Evolutionary conservation across 2,329 filamentous ascomycete genomes (phyloP).

Genomic region (Aspergillus pseudoterreus): DNA sequence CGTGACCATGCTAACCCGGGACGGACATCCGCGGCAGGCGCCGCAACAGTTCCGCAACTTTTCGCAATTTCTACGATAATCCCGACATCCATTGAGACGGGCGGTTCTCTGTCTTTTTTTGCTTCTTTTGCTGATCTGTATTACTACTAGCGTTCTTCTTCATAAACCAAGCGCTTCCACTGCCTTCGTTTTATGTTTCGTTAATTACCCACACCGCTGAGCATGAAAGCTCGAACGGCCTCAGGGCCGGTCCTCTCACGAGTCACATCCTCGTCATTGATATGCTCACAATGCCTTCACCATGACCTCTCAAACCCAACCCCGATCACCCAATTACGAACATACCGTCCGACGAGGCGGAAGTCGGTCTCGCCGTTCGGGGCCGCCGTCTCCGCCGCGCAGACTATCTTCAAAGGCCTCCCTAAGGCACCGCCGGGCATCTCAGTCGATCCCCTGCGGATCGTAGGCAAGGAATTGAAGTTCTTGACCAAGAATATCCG

Average conservation of each 20-base stretch:
- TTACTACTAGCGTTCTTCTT: neutral
- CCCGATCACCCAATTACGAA: conserved; percentile 27
- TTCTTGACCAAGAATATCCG: conserved; percentile 91
- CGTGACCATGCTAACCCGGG: neutral
- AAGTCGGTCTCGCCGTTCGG: conserved; percentile 40
- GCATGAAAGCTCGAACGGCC: conserved; percentile 39
- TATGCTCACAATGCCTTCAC: conserved; percentile 41
- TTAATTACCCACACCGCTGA: conserved; percentile 15
- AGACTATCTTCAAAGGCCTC: conserved; percentile 44
- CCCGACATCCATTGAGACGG: neutral
- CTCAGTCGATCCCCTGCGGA: conserved; percentile 79
- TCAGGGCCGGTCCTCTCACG: conserved; percentile 34
- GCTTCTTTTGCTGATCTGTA: neutral
- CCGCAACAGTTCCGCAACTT: neutral
- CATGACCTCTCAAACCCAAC: conserved; percentile 28
- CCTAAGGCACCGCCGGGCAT: conserved; percentile 51
- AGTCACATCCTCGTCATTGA: conserved; percentile 24
- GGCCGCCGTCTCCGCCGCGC: conserved; percentile 51
- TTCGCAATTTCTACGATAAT: neutral
- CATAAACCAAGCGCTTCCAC: neutral
- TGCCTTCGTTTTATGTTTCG: neutral
- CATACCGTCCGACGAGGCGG: conserved; percentile 39
- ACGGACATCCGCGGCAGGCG: neutral
- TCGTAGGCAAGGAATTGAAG: conserved; percentile 95
- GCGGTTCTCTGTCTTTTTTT: neutral